Percentiles rank a stretch among this genome's conserved stretches.
Evolutionary conservation across 805 yeast genomes (phyloP).

Genomic region (Ogataea glucozyma): DNA sequence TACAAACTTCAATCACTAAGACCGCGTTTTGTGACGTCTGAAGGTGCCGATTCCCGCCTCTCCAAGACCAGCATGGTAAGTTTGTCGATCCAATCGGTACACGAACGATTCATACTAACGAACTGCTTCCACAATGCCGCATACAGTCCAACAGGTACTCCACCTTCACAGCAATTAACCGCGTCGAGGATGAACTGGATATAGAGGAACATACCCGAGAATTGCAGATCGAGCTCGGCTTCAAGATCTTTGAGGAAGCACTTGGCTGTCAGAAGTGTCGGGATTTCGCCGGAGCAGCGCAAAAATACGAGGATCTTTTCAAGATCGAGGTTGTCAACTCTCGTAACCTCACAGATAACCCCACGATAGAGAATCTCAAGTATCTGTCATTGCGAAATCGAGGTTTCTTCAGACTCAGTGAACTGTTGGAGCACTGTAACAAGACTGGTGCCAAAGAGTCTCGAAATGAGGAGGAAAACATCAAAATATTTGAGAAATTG

Average conservation of each 20-base stretch:
- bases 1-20: no score
- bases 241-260: constrained; percentile 71
- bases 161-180: constrained; percentile 76
- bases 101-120: background rate
- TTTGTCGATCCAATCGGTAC: background rate
- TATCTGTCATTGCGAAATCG: constrained; percentile 80
- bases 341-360: constrained; percentile 45
- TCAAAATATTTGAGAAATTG: constrained; percentile 21
- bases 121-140: no score
- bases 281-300: constrained; percentile 50
- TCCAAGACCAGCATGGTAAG: background rate
- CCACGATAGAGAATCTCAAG: constrained; percentile 70
- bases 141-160: constrained; percentile 41
- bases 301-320: constrained; percentile 62
- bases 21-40: no score
- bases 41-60: no score
- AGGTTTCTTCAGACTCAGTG: constrained; percentile 65
- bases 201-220: constrained; percentile 91
- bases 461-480: constrained; percentile 31
- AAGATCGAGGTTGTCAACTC: constrained; percentile 62
- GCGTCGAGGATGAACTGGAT: constrained; percentile 73
- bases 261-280: constrained; percentile 56
- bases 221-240: constrained; percentile 84
- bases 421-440: constrained; percentile 29
- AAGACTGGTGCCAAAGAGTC: constrained; percentile 6